Evolutionary conservation across 345 rosid species (phyloP).

Genomic region (Triadica sebifera): DNA sequence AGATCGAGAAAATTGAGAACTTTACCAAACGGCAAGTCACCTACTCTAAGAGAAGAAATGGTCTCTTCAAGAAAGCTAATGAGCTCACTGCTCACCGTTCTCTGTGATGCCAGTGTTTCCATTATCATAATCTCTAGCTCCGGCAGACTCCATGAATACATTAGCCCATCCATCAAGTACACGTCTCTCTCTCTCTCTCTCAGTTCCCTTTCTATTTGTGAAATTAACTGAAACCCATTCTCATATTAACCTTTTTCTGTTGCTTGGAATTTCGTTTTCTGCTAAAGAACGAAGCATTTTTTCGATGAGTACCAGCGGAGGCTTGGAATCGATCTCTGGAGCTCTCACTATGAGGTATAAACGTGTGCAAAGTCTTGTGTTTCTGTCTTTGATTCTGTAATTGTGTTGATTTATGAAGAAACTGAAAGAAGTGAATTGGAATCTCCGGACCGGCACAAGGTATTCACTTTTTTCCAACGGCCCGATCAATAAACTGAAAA

Average conservation of each 20-base stretch:
- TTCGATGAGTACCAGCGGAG: slow-evolving; percentile 63
- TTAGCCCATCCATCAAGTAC: slow-evolving; percentile 68
- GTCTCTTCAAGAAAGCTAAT: slow-evolving; percentile 77
- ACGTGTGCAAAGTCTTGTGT: not conserved
- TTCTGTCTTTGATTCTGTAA: not conserved
- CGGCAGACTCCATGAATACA: slow-evolving; percentile 67
- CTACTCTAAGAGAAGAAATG: slow-evolving; percentile 67
- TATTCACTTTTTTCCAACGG: not conserved
- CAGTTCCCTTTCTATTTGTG: slow-evolving; percentile 6
- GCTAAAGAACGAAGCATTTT: slow-evolving; percentile 59
- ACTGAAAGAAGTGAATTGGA: slow-evolving; percentile 56
- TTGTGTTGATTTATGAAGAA: slow-evolving; percentile 30
- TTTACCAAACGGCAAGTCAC: slow-evolving; percentile 78
- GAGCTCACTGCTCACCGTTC: slow-evolving; percentile 79
- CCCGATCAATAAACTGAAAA: too few relatives aligned
- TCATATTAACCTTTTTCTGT: not conserved
- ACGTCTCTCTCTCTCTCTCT: not conserved
- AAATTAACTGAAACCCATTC: too few relatives aligned
- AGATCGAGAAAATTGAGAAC: slow-evolving; percentile 88
- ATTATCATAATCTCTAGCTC: slow-evolving; percentile 73
- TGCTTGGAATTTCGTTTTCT: not conserved
- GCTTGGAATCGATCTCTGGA: slow-evolving; percentile 66
- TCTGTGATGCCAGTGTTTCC: slow-evolving; percentile 77
- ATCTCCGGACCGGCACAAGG: slow-evolving; percentile 62
- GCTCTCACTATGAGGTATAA: slow-evolving; percentile 61